Evolutionary conservation across 2,329 filamentous ascomycete genomes (phyloP), one percentile per base, ranked within the genome.

Genomic region (Pseudogymnoascus verrucosus): DNA sequence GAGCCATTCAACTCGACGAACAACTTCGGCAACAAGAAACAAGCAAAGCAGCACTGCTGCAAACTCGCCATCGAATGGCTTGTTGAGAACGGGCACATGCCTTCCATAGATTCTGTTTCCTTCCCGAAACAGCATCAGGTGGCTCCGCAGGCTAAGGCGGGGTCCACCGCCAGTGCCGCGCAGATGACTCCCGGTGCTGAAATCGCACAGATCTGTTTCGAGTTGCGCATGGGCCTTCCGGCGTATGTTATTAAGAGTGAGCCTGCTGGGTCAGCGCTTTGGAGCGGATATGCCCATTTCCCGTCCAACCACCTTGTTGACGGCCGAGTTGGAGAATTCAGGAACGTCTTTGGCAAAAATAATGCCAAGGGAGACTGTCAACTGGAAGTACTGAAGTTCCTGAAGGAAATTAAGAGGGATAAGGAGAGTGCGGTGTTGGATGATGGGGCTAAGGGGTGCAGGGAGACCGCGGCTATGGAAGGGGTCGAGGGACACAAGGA

Each of bases 311-410:
- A 67, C n/a, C 42, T 61, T 21, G 51, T 66, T 31, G 47, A 61
- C 5, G 63, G 65, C 4, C 26, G 10, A 14, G n/a, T 66, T 16
- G 65, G 65, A 12, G 63, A 76, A 62, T 75, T 78, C 4, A 63
- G 71, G 0, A 72, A 76, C 51, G 69, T 80, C 0, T 77, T 72
- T 63, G 78, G 79, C 3, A 77, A 76, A 72, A 80, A 78, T 70
- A 76, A 72, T 60, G 79, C 79, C 1, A 78, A 77, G 68, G 76
- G 80, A 64, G 76, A 76, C 66, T 78, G 78, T 68, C 77, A 78
- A 51, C 66, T 72, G 47, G 64, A 71, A 51, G 74, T 78, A 19
- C 61, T 78, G 54, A 68, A 65, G 34, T 69, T 78, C 40, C 65
- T 80, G 42, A 65, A 70, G 42, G 69, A 67, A 8, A 70, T 78